Conservation (phyloP, 139 green algal genomes). For the Chlamydomonas eustigma region DNA sequence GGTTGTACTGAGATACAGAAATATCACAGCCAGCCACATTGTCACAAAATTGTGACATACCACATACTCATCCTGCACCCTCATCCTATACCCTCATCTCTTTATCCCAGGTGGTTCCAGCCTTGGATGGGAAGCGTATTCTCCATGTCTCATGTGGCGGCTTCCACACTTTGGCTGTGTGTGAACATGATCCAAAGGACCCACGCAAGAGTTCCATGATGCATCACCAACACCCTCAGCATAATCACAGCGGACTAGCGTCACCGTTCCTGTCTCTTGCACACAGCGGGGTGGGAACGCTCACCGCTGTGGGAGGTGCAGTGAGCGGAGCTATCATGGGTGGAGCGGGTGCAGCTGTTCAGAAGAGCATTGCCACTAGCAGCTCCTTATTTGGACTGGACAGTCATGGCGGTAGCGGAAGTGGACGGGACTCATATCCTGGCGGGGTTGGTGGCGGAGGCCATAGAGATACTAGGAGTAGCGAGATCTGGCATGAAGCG, state of each 20-base stretch:
- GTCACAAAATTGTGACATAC: too few species aligned
- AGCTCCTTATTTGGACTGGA: neutral
- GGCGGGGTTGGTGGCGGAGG: too few species aligned
- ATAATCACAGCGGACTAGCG: too few species aligned
- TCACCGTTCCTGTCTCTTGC: too few species aligned
- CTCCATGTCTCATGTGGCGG: conserved; percentile 60
- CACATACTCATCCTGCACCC: too few species aligned
- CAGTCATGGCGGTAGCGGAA: neutral
- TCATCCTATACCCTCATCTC: neutral
- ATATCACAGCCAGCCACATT: neutral
- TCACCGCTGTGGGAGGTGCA: too few species aligned
- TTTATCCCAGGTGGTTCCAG: conserved; percentile 23
- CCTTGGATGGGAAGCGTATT: conserved; percentile 36
- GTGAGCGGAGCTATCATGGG: too few species aligned
- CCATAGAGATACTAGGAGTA: too few species aligned
- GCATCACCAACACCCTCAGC: neutral
- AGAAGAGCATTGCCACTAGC: neutral
- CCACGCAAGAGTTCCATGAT: neutral
- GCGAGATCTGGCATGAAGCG: too few species aligned
- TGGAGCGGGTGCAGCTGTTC: too few species aligned
- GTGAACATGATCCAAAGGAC: conserved; percentile 63
- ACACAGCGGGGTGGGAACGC: too few species aligned
- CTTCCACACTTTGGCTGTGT: conserved; percentile 60
- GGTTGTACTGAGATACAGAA: conserved; percentile 41
- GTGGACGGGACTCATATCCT: neutral